A percentile compares a stretch with the other conserved stretches of the same genome.
Evolutionary conservation across 2,329 filamentous ascomycete genomes (phyloP).

Genomic region (Fusarium sp.): DNA sequence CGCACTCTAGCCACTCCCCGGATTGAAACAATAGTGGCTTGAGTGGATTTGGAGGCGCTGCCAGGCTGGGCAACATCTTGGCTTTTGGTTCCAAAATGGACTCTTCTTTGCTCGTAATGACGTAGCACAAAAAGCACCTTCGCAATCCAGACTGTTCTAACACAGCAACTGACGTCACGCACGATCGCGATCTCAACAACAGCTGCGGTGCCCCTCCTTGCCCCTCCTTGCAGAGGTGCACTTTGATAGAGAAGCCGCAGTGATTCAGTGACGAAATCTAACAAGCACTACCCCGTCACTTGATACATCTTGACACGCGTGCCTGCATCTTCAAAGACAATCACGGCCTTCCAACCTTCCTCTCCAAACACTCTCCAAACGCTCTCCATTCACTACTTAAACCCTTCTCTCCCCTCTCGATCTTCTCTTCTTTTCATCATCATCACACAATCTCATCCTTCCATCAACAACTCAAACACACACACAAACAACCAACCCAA

Average conservation of each 20-base stretch:
- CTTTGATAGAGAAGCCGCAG: constrained; percentile 4
- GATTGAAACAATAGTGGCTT: constrained; percentile 28
- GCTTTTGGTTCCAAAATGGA: constrained; percentile 25
- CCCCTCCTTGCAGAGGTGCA: constrained; percentile 12
- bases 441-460: constrained; percentile 33
- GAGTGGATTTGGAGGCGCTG: constrained; percentile 9
- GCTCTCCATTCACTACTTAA: constrained; percentile 40
- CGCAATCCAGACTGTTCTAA: constrained; percentile 10
- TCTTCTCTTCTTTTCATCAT: constrained; percentile 3
- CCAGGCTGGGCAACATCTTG: constrained; percentile 13
- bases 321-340: constrained; percentile 20
- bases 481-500: constrained; percentile 30
- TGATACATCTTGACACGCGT: constrained; percentile 1
- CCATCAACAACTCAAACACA: constrained; percentile 20
- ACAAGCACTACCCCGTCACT: constrained; percentile 11
- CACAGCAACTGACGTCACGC: constrained; percentile 34
- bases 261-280: constrained; percentile 12
- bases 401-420: constrained; percentile 27
- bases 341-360: constrained; percentile 8
- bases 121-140: constrained; percentile 18
- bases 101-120: constrained; percentile 30
- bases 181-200: constrained; percentile 23
- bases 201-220: constrained; percentile 6
- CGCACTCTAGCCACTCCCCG: constrained; percentile 7
- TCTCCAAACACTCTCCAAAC: background rate